Conservation (phyloP, 2,329 filamentous ascomycete species). For the Lachnellula occidentalis region DNA sequence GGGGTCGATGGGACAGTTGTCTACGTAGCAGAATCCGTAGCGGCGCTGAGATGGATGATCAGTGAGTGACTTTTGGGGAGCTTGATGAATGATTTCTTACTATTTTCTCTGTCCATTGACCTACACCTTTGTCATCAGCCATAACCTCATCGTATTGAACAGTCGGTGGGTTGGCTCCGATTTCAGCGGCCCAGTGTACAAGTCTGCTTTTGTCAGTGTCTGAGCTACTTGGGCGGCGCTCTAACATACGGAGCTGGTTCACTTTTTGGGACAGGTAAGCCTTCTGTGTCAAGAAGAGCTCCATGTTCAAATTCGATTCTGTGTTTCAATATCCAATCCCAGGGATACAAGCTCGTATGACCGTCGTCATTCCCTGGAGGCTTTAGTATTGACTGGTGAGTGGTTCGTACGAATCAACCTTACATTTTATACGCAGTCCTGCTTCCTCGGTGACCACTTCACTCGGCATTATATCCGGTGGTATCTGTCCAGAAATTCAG, state of each 20-base stretch:
- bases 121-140: slow-evolving; percentile 48
- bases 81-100: slow-evolving; percentile 35
- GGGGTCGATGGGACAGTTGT: slow-evolving; percentile 61
- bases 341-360: slow-evolving; percentile 64
- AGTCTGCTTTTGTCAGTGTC: slow-evolving; percentile 28
- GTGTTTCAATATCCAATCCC: slow-evolving; percentile 54
- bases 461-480: slow-evolving; percentile 34
- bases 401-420: slow-evolving; percentile 14
- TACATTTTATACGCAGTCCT: slow-evolving; percentile 47
- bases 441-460: slow-evolving; percentile 31
- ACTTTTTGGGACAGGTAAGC: slow-evolving; percentile 25
- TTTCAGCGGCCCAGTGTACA: slow-evolving; percentile 35
- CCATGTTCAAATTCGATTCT: slow-evolving; percentile 26
- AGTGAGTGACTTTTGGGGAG: slow-evolving; percentile 4
- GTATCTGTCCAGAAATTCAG: slow-evolving; percentile 37
- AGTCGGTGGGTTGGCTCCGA: slow-evolving; percentile 46
- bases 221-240: slow-evolving; percentile 5
- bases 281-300: slow-evolving; percentile 17
- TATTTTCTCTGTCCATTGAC: slow-evolving; percentile 59
- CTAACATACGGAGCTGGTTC: slow-evolving; percentile 25
- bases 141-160: slow-evolving; percentile 59
- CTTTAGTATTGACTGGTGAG: slow-evolving; percentile 12
- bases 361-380: slow-evolving; percentile 57
- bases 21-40: slow-evolving; percentile 74
- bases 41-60: slow-evolving; percentile 47